Base-by-base conservation (phyloP, 2,329 filamentous ascomycete genomes). In the Ceratocystis cubensis region DNA sequence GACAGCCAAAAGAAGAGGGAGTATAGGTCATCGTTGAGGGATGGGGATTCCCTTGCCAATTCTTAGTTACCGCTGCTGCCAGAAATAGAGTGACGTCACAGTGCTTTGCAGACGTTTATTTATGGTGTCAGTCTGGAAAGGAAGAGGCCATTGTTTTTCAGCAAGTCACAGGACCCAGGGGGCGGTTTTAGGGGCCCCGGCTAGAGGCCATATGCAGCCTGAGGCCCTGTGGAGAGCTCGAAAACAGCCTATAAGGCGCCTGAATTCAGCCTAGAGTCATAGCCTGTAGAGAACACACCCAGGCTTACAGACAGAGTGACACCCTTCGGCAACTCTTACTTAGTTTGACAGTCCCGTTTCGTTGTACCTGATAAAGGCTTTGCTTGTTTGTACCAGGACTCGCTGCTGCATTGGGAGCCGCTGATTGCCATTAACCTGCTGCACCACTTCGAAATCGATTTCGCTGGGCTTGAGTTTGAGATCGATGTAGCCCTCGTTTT, bases 401-500 rank as follows among this genome's bases (percentile, higher is more conserved):
- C 64, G 64, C 33, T 65, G 22, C n/a, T 65, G 28, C 46, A n/a
- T 15, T 10, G 64, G 53, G 17, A 65, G 48, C 3, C 17, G 20
- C 37, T 46, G 30, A 28, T 67, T 67, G 33, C 22, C 48, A 5
- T 20, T 41, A 13, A 30, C 65, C 25, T 50, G n/a, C 20, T 53
- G 30, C 30, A 59, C 33, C 8, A 45, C 46, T 57, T 67, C 66
- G 15, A 15, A 17, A 28, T 64, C 56, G 33, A 67, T 65, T 15
- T 59, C 30, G 44, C 57, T n/a, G 3, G 56, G 44, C 17, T 30
- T 57, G 20, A 25, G 33, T 13, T 48, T 53, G 5, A 67, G 56
- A 8, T 65, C 66, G 17, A 69, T 66, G 62, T 69, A 69, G 20
- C 69, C 69, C 66, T 69, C 69, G 56, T 67, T 67, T 20, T 67